Evolutionary conservation across 495 filamentous ascomycete genomes (phyloP), one percentile per base, ranked within the genome.

Genomic region (Daldinia decipiens): DNA sequence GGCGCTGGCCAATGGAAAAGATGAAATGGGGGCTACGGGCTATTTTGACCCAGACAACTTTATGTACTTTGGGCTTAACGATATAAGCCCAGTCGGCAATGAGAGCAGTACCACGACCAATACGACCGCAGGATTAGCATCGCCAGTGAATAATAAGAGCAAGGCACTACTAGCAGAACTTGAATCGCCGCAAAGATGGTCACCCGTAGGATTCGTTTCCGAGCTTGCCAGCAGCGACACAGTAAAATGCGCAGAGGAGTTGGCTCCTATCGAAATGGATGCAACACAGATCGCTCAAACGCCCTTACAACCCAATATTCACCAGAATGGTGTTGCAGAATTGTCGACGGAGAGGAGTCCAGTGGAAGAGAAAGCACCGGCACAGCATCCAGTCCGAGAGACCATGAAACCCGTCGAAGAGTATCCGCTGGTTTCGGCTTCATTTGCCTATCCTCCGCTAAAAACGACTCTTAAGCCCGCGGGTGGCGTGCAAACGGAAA

Each of bases 31-130:
- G 9, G 76, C 76, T 13, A 75, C 74, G 8, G 78, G 76, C 3
- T 77, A 78, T 15, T 82, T 81, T 55, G 79, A 82, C 64, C 81
- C 79, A 6, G 82, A 83, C 31, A 74, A 70, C 31, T 79, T 82
- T 24, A 79, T 80, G 77, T 82, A 77, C 57, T 77, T 82, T 52
- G 81, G 82, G 0, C 79, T 79, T 53, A 78, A 68, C 40, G 80
- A 81, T 38, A 62, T 79, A 12, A 81, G 77, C 34, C 78, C 80
- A 0, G 34, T 78, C 5, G 68, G 39, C 12, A 57, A 82, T 27
- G 77, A 76, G 19, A 73, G 79, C 5, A 65, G 63, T 54, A 31
- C 40, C 13, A 39, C 32, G 59, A 24, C 50, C 52, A 32, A 68
- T 32, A 11, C 21, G 9, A 29, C 45, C 32, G 3, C 19, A 45